Evolutionary conservation across 2,329 filamentous ascomycete genomes (phyloP).

Genomic region (Pseudocercospora crystallina): DNA sequence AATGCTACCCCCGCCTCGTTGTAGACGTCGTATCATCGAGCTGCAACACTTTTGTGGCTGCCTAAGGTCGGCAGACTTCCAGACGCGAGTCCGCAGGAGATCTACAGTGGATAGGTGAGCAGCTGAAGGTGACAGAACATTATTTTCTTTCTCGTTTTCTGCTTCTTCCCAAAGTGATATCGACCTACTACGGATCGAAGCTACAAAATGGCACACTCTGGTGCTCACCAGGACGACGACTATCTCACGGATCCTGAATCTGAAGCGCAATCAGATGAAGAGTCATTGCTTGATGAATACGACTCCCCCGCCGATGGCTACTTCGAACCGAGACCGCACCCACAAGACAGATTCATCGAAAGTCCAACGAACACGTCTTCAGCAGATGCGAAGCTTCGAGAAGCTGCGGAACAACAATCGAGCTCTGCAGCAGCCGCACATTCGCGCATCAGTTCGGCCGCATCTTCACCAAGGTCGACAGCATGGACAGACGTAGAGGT

Average conservation of each 20-base stretch:
- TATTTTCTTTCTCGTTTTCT: background rate
- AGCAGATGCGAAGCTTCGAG: slow-evolving; percentile 23
- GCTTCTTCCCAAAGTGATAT: background rate
- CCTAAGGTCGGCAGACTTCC: slow-evolving; percentile 3
- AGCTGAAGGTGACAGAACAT: no score
- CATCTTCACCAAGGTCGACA: slow-evolving; percentile 11
- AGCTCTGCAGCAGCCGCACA: slow-evolving; percentile 9
- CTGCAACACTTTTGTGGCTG: background rate
- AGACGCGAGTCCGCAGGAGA: background rate
- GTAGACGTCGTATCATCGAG: no score
- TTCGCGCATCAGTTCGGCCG: slow-evolving; percentile 18
- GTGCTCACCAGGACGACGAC: slow-evolving; percentile 6
- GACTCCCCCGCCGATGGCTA: slow-evolving; percentile 27
- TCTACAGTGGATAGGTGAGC: background rate
- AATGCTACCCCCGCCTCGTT: no score
- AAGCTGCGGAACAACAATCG: slow-evolving; percentile 15
- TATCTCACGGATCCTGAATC: slow-evolving; percentile 16
- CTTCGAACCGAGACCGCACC: slow-evolving; percentile 20
- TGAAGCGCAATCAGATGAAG: slow-evolving; percentile 16
- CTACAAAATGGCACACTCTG: slow-evolving; percentile 10
- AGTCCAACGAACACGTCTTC: slow-evolving; percentile 14
- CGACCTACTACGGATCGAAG: no score
- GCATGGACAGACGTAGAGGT: slow-evolving; percentile 18
- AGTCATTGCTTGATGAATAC: slow-evolving; percentile 15
- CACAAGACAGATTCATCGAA: slow-evolving; percentile 22